Base-by-base conservation (phyloP, 768 basidiomycete genomes). In the Pulveroboletus sp. region DNA sequence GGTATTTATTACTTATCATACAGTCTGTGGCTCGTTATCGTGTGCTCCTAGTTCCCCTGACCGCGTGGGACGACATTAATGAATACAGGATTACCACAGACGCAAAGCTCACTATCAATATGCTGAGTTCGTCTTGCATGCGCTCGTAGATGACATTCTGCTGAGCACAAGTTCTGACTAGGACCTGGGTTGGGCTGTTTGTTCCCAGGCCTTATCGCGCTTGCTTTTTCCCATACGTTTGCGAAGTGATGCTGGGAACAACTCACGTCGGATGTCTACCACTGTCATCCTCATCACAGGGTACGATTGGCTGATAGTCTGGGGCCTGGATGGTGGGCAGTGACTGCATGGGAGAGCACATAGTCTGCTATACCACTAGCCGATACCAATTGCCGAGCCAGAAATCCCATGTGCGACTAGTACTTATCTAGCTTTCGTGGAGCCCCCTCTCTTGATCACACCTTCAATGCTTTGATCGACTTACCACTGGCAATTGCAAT, bases 401-500 rank as follows among this genome's bases (percentile, higher is more conserved):
- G 21, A 21, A 21, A 21, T 21, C 21, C 21, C 45, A 42, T 39
- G 26, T 44, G 27, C 26, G 39, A 37, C 15, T 14, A 47, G 18
- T 43, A 54, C 6, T 8, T 37, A 47, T 18, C 21, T 21, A 21
- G 21, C 21, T 21, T 21, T 21, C 21, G 21, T 21, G 21, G 21
- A 21, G 21, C 21, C 21, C 21, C 27, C 8, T 28, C n/a, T 17
- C 32, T 39, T 36, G 15, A 24, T 73, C 78, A 90, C 54, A 91
- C 86, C 70, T 89, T 90, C 63, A 92, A 66, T 31, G 86, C 83
- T 68, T 87, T 87, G 59, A 94, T 82, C 15, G 78, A 77, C 71
- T 85, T 91, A 27, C 92, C 92, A 56, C 82, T 84, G 38, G 87
- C 82, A 62, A 92, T 78, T 21, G 87, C 90, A 17, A 94, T 71